A percentile compares a stretch with the other conserved stretches of the same genome.
Evolutionary conservation across 148 eudicot genomes (phyloP).

Genomic region (Nyssa sinensis): DNA sequence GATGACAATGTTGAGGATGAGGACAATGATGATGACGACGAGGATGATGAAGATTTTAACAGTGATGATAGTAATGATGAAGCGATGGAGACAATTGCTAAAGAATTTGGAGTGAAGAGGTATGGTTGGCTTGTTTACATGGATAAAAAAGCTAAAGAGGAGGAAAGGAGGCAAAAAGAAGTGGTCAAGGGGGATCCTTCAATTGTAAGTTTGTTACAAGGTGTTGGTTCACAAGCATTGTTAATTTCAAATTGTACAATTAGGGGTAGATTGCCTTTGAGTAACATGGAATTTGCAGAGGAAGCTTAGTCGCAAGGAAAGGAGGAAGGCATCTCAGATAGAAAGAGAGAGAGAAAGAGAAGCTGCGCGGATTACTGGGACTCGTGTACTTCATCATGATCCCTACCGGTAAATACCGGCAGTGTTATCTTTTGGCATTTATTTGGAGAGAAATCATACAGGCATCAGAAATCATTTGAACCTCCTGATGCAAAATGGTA

Average conservation of each 20-base stretch:
- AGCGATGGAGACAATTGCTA: constrained; percentile 91
- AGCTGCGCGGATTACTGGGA: constrained; percentile 59
- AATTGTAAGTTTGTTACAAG: constrained; percentile 59
- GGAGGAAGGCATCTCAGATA: constrained; percentile 88
- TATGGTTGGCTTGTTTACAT: constrained; percentile 98
- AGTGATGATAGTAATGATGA: constrained; percentile 99
- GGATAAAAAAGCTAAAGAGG: constrained; percentile 99
- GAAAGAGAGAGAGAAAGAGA: constrained; percentile 93
- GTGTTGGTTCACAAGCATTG: neutral
- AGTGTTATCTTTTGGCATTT: constrained; percentile 3
- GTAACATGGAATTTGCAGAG: constrained; percentile 41
- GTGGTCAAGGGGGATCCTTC: constrained; percentile 98
- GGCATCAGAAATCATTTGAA: too few species aligned
- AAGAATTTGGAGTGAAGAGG: constrained; percentile 94
- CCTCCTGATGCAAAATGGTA: constrained; percentile 10
- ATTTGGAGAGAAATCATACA: constrained; percentile 6
- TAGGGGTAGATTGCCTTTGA: neutral
- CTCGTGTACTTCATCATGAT: constrained; percentile 53
- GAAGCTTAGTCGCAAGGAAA: constrained; percentile 91
- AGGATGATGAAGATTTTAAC: constrained; percentile 85
- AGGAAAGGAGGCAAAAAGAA: constrained; percentile 93
- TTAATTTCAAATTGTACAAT: neutral
- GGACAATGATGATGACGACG: constrained; percentile 90
- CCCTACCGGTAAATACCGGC: constrained; percentile 65
- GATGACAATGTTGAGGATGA: constrained; percentile 74